These are phyloP conservation scores for Choiromyces venosus DNA, from an alignment of 495 filamentous ascomycete genomes.

Conservation along the genomic window DNA sequence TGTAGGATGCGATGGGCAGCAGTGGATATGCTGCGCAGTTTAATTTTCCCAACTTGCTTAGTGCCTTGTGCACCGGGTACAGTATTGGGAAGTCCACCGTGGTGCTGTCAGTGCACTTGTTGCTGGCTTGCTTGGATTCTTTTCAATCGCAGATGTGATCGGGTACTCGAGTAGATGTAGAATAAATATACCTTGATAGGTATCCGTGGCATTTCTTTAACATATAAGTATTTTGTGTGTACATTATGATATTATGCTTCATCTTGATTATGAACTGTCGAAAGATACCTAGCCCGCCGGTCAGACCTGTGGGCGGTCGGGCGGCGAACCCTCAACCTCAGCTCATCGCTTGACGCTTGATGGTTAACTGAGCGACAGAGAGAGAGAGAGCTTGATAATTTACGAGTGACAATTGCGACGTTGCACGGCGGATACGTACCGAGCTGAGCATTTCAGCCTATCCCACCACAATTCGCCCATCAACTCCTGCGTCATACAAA, in stretches of 20 bases:
- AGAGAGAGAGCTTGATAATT: background rate
- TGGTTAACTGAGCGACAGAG: background rate
- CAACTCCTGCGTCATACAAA: background rate
- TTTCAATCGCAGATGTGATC: background rate
- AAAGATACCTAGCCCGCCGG: background rate
- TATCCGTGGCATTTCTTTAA: background rate
- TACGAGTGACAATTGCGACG: slow-evolving; percentile 21
- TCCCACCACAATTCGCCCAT: background rate
- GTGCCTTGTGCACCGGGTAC: background rate
- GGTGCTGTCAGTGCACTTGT: background rate
- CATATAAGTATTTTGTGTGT: background rate
- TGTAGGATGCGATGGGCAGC: background rate
- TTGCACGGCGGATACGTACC: slow-evolving; percentile 31
- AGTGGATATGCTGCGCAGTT: background rate
- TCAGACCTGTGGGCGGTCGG: background rate
- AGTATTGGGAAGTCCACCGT: background rate
- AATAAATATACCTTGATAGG: background rate
- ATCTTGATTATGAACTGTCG: background rate
- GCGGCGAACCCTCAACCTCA: background rate
- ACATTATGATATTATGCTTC: background rate
- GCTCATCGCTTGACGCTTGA: background rate
- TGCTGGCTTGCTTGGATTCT: background rate
- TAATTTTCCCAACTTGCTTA: background rate
- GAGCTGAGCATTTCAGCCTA: slow-evolving; percentile 19
- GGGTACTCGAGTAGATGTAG: background rate